Conservation (phyloP, 2,329 filamentous ascomycete species). For the Arthroderma uncinatum region DNA sequence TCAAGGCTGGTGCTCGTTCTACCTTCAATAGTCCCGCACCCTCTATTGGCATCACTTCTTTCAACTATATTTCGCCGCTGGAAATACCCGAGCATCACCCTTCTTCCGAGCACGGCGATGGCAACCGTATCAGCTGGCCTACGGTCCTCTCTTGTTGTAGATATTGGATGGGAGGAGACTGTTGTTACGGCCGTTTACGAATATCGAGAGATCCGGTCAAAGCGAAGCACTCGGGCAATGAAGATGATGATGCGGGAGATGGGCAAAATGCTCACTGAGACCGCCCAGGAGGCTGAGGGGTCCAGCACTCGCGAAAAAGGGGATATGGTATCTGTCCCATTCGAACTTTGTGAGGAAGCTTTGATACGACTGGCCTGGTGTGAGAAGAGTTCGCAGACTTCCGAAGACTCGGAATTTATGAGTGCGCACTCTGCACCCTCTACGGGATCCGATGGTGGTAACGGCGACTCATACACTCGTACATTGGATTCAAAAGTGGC, state of each 20-base stretch:
- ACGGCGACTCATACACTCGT: constrained; percentile 4
- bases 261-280: constrained; percentile 35
- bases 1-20: constrained; percentile 64
- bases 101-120: constrained; percentile 68
- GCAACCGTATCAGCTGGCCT: constrained; percentile 67
- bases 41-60: constrained; percentile 62
- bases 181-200: constrained; percentile 79
- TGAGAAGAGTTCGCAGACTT: constrained; percentile 22
- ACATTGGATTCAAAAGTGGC: constrained; percentile 25
- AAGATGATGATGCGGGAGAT: constrained; percentile 60
- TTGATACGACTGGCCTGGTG: constrained; percentile 71
- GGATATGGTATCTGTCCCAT: constrained; percentile 43
- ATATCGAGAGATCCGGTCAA: constrained; percentile 66
- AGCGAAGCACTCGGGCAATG: constrained; percentile 61
- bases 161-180: constrained; percentile 89
- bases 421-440: background rate
- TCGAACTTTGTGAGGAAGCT: constrained; percentile 74
- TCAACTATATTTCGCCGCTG: constrained; percentile 72
- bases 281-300: constrained; percentile 16
- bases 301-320: constrained; percentile 20
- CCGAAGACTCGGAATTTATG: constrained; percentile 6
- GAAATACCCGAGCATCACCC: constrained; percentile 66
- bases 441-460: constrained; percentile 17
- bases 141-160: constrained; percentile 73
- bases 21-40: constrained; percentile 65